These are phyloP conservation scores for Lachancea sp. DNA, from an alignment of 805 yeast genomes.

Conservation along the genomic window DNA sequence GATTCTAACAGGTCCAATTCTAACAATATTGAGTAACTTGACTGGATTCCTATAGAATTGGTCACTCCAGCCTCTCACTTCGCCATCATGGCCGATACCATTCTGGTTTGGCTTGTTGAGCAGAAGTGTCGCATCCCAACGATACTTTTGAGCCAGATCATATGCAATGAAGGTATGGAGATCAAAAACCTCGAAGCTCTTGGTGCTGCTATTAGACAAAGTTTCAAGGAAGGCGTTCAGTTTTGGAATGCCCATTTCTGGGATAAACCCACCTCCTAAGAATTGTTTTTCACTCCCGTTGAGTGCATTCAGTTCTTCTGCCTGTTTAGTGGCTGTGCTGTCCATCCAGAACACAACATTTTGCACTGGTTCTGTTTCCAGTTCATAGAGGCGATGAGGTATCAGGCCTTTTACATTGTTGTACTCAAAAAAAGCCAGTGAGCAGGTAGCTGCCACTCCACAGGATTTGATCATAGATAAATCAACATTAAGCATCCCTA, in stretches of 20 bases:
- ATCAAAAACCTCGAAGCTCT: constrained; percentile 39
- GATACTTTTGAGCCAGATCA: constrained; percentile 19
- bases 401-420: constrained; percentile 9
- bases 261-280: constrained; percentile 43
- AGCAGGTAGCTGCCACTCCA: constrained; percentile 53
- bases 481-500: constrained; percentile 10
- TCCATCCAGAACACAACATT: constrained; percentile 61
- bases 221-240: constrained; percentile 35
- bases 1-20: constrained; percentile 11
- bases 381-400: constrained; percentile 33
- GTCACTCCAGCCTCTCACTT: constrained; percentile 47
- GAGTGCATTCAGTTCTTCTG: constrained; percentile 26
- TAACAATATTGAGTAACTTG: constrained; percentile 24
- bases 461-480: constrained; percentile 21
- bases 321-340: constrained; percentile 36
- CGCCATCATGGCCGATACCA: constrained; percentile 48
- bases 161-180: constrained; percentile 42
- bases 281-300: constrained; percentile 14
- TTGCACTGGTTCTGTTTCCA: constrained; percentile 19
- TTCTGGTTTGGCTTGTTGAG: constrained; percentile 12
- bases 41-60: constrained; percentile 19
- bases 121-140: constrained; percentile 9
- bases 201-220: constrained; percentile 12
- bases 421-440: constrained; percentile 42
- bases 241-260: constrained; percentile 57